Conservation (phyloP, 2,329 filamentous ascomycete species). For the Penicillium sp. region DNA sequence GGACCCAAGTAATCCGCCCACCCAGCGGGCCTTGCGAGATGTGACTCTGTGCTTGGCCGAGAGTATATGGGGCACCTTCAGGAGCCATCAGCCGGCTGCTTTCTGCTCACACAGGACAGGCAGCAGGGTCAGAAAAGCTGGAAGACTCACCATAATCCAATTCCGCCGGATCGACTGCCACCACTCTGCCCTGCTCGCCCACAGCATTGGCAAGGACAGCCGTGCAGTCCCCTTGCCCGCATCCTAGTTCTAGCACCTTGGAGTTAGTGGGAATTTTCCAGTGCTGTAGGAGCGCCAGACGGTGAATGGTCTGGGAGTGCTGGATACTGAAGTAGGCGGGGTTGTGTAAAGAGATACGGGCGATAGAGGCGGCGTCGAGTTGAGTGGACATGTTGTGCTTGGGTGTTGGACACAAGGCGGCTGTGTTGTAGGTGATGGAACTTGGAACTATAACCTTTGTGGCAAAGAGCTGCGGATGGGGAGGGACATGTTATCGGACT, state of each 20-base stretch:
- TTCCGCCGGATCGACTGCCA: constrained; percentile 54
- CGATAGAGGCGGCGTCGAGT: constrained; percentile 9
- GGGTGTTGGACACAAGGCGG: background rate
- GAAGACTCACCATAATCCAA: constrained; percentile 46
- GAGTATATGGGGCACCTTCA: constrained; percentile 15
- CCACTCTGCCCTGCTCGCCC: constrained; percentile 46
- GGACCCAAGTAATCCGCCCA: constrained; percentile 21
- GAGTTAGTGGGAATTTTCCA: constrained; percentile 19
- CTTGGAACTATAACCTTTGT: background rate
- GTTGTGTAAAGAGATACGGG: constrained; percentile 12
- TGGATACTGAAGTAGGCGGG: constrained; percentile 13
- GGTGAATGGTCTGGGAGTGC: constrained; percentile 11
- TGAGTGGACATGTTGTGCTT: constrained; percentile 10
- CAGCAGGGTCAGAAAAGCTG: background rate
- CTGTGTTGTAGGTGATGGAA: background rate
- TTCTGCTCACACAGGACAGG: background rate
- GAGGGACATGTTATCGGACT: background rate
- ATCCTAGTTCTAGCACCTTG: constrained; percentile 57
- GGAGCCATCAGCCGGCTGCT: constrained; percentile 2
- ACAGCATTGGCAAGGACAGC: constrained; percentile 52
- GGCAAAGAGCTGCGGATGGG: background rate
- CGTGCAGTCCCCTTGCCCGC: constrained; percentile 60
- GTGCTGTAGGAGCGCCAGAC: constrained; percentile 8
- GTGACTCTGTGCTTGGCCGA: constrained; percentile 14
- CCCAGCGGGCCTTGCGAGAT: constrained; percentile 12